A percentile compares a stretch with the other conserved stretches of the same genome.
Conservation (phyloP, 192 early-diverging fungal genomes). For the Entomortierella chlamydospora region DNA sequence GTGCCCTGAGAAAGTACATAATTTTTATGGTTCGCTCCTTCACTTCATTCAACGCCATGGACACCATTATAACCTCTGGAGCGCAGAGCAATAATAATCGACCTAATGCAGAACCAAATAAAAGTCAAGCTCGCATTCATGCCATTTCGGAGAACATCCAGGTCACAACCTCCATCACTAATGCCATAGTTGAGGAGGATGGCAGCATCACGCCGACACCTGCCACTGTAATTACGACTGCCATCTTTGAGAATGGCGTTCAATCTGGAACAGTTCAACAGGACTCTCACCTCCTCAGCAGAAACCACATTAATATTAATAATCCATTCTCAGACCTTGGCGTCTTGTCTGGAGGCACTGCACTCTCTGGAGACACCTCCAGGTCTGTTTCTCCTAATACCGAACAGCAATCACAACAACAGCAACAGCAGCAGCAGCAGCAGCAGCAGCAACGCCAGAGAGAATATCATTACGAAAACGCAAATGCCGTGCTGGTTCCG, state of each 20-base stretch:
- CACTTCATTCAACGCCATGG: neutral
- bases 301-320: neutral
- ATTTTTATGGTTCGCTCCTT: too few relatives aligned
- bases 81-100: neutral
- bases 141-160: constrained; percentile 13
- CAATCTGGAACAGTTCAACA: constrained; percentile 16
- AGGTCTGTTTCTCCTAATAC: constrained; percentile 12
- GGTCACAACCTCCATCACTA: constrained; percentile 16
- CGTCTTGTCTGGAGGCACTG: neutral
- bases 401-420: constrained; percentile 1
- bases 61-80: constrained; percentile 8
- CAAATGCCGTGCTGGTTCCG: constrained; percentile 78
- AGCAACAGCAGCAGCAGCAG: constrained; percentile 15
- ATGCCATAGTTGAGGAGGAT: constrained; percentile 22
- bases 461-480: constrained; percentile 53
- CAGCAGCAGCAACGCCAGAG: constrained; percentile 37
- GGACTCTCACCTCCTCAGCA: neutral
- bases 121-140: neutral
- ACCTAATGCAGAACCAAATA: neutral
- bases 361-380: constrained; percentile 1
- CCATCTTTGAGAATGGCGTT: constrained; percentile 30
- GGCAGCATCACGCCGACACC: constrained; percentile 35
- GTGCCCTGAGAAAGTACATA: too few relatives aligned
- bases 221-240: constrained; percentile 5
- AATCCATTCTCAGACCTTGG: neutral